Conservation (phyloP, 1,139 yeast species). For the Yamadazyma membranifaciens region DNA sequence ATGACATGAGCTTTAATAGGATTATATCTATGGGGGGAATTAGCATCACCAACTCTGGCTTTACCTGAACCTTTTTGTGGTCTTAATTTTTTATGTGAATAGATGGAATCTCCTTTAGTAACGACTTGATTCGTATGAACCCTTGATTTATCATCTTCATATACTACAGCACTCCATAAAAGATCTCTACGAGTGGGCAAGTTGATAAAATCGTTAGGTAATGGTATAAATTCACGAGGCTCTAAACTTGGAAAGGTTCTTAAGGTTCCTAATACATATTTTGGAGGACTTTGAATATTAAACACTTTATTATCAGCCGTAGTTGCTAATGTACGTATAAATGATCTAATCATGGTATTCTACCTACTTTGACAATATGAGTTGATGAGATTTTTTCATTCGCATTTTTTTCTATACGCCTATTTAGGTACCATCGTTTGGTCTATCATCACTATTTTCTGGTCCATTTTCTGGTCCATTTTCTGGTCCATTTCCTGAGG, state of each 20-base stretch:
- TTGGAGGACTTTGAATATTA: slow-evolving; percentile 53
- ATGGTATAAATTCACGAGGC: slow-evolving; percentile 75
- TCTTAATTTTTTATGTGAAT: slow-evolving; percentile 75
- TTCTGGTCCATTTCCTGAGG: not conserved
- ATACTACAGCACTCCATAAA: slow-evolving; percentile 91
- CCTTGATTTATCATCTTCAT: slow-evolving; percentile 85
- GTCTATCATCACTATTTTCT: too few species aligned
- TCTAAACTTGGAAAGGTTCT: slow-evolving; percentile 88
- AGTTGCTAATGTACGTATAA: slow-evolving; percentile 35
- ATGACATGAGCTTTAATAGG: slow-evolving; percentile 92
- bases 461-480: not conserved
- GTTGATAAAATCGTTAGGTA: slow-evolving; percentile 65
- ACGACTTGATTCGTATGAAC: slow-evolving; percentile 79
- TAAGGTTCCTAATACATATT: slow-evolving; percentile 75
- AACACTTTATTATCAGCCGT: slow-evolving; percentile 20
- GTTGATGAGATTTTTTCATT: slow-evolving; percentile 4
- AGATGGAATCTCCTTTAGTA: slow-evolving; percentile 84
- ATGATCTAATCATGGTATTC: slow-evolving; percentile 22
- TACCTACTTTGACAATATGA: not conserved
- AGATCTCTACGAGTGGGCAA: slow-evolving; percentile 85
- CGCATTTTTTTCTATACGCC: not conserved
- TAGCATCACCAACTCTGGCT: slow-evolving; percentile 96
- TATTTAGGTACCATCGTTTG: too few species aligned
- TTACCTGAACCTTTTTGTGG: slow-evolving; percentile 94
- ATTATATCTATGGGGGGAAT: slow-evolving; percentile 87